A percentile compares a stretch with the other conserved stretches of the same genome.
phyloP scores from a whole-genome alignment of 179 eudicot genomes.

The Nepenthes alata region DNA sequence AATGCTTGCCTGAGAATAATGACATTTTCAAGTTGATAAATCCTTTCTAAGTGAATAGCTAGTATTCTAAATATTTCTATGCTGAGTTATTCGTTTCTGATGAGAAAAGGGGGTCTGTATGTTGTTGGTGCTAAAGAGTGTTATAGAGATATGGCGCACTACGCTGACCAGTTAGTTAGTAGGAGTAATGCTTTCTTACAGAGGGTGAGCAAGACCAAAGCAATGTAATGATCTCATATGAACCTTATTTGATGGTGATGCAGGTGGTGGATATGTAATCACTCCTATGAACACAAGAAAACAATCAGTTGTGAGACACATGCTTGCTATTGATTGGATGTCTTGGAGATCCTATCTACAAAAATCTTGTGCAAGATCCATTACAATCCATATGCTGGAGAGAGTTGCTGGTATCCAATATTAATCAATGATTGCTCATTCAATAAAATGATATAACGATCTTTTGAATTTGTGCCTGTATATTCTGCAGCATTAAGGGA shows the following conservation, averaged over 20 bases:
- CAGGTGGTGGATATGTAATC: conserved; percentile 74
- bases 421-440: neutral
- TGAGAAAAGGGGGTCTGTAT: too few relatives aligned
- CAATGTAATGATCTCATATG: neutral
- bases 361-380: conserved; percentile 31
- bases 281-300: conserved; percentile 44
- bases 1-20: too few relatives aligned
- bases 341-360: conserved; percentile 33
- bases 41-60: too few relatives aligned
- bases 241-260: conserved; percentile 2
- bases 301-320: conserved; percentile 51
- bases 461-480: neutral
- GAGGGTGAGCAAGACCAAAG: too few relatives aligned
- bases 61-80: too few relatives aligned
- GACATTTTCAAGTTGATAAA: too few relatives aligned
- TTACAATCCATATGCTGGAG: conserved; percentile 50
- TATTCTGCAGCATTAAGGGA: conserved; percentile 49
- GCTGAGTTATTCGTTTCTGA: too few relatives aligned
- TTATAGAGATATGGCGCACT: too few relatives aligned
- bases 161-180: too few relatives aligned
- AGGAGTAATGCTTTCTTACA: too few relatives aligned
- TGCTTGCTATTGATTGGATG: conserved; percentile 65
- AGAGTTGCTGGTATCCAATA: conserved; percentile 43
- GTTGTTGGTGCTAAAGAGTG: too few relatives aligned
- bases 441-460: neutral